These are phyloP conservation scores for Phytophthora macrochlamydospora DNA, from an alignment of 352 stramenopile genomes.

Conservation along the genomic window DNA sequence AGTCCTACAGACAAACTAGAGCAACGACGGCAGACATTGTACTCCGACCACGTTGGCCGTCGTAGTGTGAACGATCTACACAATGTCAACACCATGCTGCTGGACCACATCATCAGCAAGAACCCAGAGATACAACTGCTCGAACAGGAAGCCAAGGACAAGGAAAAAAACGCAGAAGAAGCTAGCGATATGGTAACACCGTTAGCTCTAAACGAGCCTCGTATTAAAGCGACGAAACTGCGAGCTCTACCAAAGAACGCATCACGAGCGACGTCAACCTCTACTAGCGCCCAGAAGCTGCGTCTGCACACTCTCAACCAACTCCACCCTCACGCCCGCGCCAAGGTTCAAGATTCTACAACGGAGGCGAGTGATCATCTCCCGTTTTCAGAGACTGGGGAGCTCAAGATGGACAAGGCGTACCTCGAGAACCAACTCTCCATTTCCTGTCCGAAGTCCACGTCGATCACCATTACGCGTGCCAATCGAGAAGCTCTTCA, in stretches of 20 bases:
- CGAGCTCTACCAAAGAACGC: conserved; percentile 2
- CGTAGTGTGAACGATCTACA: conserved; percentile 53
- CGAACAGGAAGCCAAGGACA: conserved; percentile 29
- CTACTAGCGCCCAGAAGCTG: conserved; percentile 24
- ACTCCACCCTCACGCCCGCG: conserved; percentile 39
- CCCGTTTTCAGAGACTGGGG: conserved; percentile 44
- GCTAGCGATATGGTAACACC: too few relatives aligned
- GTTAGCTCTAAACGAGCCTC: too few relatives aligned
- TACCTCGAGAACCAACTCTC: conserved; percentile 67
- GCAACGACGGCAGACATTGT: conserved; percentile 45
- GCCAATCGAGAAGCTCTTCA: conserved; percentile 37
- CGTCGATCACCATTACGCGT: conserved; percentile 12
- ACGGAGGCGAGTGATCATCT: conserved; percentile 19
- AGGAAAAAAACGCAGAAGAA: not conserved
- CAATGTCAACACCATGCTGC: conserved; percentile 54
- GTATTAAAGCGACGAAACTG: too few relatives aligned
- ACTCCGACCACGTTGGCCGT: conserved; percentile 53
- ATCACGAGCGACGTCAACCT: conserved; percentile 5
- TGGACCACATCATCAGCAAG: conserved; percentile 75
- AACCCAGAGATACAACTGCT: conserved; percentile 56
- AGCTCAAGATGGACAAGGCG: conserved; percentile 61
- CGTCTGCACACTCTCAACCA: conserved; percentile 61
- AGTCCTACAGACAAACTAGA: conserved; percentile 46
- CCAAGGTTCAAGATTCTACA: conserved; percentile 42
- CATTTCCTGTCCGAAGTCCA: conserved; percentile 38